Base-by-base conservation (phyloP, 495 filamentous ascomycete genomes). In the Astrocystis sublimbata region DNA sequence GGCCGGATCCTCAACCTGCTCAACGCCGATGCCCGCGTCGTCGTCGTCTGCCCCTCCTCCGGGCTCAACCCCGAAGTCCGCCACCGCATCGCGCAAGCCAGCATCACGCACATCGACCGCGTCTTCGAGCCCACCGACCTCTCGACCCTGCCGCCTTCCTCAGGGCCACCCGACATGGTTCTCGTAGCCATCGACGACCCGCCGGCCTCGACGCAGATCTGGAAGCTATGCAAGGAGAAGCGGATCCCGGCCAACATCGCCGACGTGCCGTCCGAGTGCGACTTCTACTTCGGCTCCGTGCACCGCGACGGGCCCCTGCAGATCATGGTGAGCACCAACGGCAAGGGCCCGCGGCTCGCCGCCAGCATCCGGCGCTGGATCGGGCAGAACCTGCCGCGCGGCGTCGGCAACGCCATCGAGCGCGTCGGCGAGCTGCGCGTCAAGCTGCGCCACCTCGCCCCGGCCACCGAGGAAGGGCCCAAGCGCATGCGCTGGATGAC, bases 401-500 rank as follows among this genome's bases (percentile, higher is more conserved):
- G 93, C 62, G 85, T 89, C 35, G 94, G 94, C 1, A 83, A 85
- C 19, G 93, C 96, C 0, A 92, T 98, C 55, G 80, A 87, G 73
- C 88, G 89, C 65, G 88, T 98, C 24, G 94, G 94, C 0, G 79
- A 79, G 67, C 73, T 98, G 68, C 81, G 94, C 62, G 86, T 83
- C 75, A 93, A 89, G 79, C 73, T 98, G 63, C 78, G 94, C 26
- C 84, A 85, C 69, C 73, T 96, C 36, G 93, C 92, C 4, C 91
- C 94, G 0, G 73, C 74, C 5, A 65, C 74, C 0, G 83, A 89
- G 26, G 89, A 97, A 52, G 92, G 93, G 0, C 87, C 89, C 6
- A 93, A 92, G 79, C 79, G 94, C 60, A 98, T 98, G 94, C 83
- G 87, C 66, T 98, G 94, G 91, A 98, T 98, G 89, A 91, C 89